These are phyloP conservation scores for Pistacia vera DNA, from an alignment of 345 rosid species.

Conservation along the genomic window DNA sequence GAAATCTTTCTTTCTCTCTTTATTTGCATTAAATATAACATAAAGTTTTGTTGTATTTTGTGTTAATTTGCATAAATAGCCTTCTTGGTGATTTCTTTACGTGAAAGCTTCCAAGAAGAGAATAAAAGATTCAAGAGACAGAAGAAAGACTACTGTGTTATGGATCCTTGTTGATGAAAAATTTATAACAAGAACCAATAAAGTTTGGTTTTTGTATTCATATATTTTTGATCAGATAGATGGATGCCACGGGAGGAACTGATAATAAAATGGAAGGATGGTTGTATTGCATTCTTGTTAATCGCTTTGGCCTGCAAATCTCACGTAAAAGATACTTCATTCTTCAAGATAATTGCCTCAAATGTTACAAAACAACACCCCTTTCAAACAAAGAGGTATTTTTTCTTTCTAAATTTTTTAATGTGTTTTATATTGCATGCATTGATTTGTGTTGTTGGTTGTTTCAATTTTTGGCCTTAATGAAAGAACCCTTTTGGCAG, in stretches of 20 bases:
- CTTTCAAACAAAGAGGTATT: conserved; percentile 56
- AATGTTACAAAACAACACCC: conserved; percentile 65
- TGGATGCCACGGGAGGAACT: conserved; percentile 33
- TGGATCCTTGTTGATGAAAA: background rate
- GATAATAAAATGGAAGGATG: conserved; percentile 88
- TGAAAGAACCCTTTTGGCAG: conserved; percentile 10
- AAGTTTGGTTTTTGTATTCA: background rate
- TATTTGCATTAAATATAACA: background rate
- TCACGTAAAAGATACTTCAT: conserved; percentile 79
- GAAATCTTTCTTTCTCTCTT: background rate
- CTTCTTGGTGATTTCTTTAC: background rate
- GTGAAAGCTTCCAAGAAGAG: background rate
- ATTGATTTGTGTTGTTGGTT: conserved; percentile 9
- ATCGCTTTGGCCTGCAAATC: conserved; percentile 74
- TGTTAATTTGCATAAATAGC: background rate
- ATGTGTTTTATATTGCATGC: background rate
- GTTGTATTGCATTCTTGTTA: conserved; percentile 74
- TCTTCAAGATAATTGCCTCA: conserved; percentile 63
- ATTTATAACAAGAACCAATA: background rate
- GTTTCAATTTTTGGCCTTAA: background rate
- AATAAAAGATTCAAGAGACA: background rate
- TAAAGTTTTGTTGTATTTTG: background rate
- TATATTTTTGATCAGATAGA: conserved; percentile 18
- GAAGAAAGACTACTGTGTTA: no score
- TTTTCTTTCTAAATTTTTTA: background rate